Conservation (phyloP, 2,329 filamentous ascomycete species). For the Ophiostoma ulmi region DNA sequence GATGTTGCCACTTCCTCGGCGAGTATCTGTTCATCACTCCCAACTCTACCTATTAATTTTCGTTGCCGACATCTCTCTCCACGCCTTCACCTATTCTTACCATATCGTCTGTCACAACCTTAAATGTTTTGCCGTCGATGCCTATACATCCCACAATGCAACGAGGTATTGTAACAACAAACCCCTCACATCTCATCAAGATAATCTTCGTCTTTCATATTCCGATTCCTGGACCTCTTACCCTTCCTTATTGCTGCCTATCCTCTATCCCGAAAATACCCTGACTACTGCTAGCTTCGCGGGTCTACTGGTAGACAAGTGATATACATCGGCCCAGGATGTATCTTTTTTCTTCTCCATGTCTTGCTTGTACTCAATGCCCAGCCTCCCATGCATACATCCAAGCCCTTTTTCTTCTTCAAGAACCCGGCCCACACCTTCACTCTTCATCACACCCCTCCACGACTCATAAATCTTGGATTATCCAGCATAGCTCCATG, state of each 20-base stretch:
- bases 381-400: neutral
- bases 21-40: neutral
- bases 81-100: neutral
- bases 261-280: neutral
- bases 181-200: neutral
- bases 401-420: conserved; percentile 8
- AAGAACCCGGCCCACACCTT: neutral
- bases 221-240: neutral
- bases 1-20: neutral
- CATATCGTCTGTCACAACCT: neutral
- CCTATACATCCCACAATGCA: neutral
- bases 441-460: neutral
- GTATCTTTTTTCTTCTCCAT: neutral
- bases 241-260: neutral
- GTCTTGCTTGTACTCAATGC: neutral
- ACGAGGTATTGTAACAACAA: neutral
- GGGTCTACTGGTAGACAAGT: neutral
- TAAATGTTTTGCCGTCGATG: neutral
- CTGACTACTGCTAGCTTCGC: neutral
- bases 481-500: neutral
- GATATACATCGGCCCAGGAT: neutral
- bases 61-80: neutral
- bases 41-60: neutral
- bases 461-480: conserved; percentile 1
- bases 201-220: too few relatives aligned